Evolutionary conservation across 139 green algal species (phyloP).

Genomic region (Asterochloris erici): DNA sequence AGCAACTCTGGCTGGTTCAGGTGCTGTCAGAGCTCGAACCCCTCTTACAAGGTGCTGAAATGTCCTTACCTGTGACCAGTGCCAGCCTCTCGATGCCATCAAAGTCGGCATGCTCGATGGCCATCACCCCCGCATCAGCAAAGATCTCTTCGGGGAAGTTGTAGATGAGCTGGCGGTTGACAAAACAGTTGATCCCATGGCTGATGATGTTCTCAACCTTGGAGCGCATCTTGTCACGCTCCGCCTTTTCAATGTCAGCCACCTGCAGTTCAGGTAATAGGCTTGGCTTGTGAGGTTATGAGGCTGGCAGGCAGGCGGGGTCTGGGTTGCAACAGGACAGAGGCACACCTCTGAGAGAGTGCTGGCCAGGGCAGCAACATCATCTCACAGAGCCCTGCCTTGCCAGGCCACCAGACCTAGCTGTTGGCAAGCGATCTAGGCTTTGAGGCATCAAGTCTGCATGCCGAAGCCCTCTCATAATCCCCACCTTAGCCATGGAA

Average conservation of each 20-base stretch:
- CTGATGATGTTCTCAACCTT: constrained; percentile 92
- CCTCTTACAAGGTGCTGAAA: too few species aligned
- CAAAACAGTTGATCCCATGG: constrained; percentile 95
- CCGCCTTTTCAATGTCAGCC: constrained; percentile 94
- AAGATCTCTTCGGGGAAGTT: constrained; percentile 98
- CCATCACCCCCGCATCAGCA: constrained; percentile 72
- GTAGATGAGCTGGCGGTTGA: constrained; percentile 99
- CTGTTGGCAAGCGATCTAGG: too few species aligned
- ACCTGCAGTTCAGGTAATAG: constrained; percentile 40
- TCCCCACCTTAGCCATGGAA: constrained; percentile 79
- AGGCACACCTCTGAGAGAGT: too few species aligned
- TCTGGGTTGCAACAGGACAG: too few species aligned
- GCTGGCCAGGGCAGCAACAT: too few species aligned
- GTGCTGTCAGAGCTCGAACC: too few species aligned
- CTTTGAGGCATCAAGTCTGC: too few species aligned
- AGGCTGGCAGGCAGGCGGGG: too few species aligned
- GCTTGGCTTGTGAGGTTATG: neutral
- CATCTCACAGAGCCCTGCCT: too few species aligned
- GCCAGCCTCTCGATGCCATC: constrained; percentile 96
- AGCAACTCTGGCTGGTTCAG: too few species aligned
- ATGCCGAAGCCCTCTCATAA: too few species aligned
- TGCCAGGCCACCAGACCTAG: too few species aligned
- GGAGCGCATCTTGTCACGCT: constrained; percentile 95
- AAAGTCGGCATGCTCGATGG: constrained; percentile 88
- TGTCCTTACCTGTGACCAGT: constrained; percentile 73